phyloP scores from a whole-genome alignment of 2,329 filamentous ascomycete species.

The Xylaria sp. region DNA sequence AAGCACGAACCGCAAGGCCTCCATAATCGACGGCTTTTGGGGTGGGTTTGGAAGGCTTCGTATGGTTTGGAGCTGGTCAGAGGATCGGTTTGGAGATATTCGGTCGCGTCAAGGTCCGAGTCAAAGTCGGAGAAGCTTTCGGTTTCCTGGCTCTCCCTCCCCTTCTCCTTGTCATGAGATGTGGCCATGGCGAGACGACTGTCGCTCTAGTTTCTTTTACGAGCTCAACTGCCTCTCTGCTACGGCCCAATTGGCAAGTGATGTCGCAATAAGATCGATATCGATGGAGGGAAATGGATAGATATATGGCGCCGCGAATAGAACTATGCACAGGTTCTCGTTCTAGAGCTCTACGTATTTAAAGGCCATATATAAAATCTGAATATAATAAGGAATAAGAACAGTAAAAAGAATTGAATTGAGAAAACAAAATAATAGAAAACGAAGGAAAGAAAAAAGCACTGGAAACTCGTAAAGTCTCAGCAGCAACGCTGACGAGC shows the following conservation, averaged over 20 bases:
- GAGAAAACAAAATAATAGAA: not conserved
- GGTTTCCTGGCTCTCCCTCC: slow-evolving; percentile 36
- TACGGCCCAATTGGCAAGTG: not conserved
- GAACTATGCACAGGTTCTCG: not conserved
- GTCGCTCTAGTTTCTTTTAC: no score
- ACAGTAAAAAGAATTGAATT: not conserved
- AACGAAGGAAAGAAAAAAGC: not conserved
- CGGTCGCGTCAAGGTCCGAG: slow-evolving; percentile 55
- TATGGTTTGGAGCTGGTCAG: slow-evolving; percentile 45
- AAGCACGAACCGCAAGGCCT: slow-evolving; percentile 43
- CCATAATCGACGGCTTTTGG: slow-evolving; percentile 44
- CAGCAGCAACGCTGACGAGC: not conserved
- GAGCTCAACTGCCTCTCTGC: not conserved
- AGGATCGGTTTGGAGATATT: slow-evolving; percentile 53
- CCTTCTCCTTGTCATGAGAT: slow-evolving; percentile 23
- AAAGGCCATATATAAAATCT: not conserved
- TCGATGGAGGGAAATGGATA: not conserved
- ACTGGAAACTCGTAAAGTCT: not conserved
- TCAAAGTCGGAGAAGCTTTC: slow-evolving; percentile 41
- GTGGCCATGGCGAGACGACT: slow-evolving; percentile 28
- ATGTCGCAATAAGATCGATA: not conserved
- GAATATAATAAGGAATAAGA: not conserved
- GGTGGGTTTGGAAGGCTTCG: slow-evolving; percentile 39
- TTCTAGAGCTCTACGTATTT: not conserved
- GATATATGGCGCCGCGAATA: not conserved